Evolutionary conservation across 2,329 filamentous ascomycete genomes (phyloP).

Genomic region (Xylariaceae sp.): DNA sequence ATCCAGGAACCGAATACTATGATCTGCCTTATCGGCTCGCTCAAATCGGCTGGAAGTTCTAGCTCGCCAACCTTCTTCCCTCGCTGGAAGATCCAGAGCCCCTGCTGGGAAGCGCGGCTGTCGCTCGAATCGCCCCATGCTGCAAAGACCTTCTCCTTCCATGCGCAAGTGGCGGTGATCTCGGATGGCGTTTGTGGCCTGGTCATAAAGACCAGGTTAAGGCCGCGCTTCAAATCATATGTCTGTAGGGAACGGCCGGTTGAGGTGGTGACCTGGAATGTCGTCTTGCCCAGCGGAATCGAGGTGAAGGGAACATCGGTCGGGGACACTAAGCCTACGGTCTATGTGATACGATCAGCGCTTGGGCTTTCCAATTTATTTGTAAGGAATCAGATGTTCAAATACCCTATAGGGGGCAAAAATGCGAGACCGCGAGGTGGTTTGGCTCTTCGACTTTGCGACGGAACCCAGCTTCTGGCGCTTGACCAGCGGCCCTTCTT

Average conservation of each 20-base stretch:
- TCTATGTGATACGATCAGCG: constrained; percentile 46
- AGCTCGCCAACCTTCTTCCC: constrained; percentile 79
- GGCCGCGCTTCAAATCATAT: constrained; percentile 83
- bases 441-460: constrained; percentile 33
- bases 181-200: constrained; percentile 78
- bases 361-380: not conserved
- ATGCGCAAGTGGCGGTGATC: constrained; percentile 82
- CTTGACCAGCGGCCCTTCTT: constrained; percentile 63
- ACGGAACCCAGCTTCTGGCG: constrained; percentile 61
- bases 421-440: constrained; percentile 62
- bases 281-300: constrained; percentile 83
- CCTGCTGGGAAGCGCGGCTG: constrained; percentile 50
- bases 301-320: constrained; percentile 86
- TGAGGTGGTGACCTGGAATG: constrained; percentile 95
- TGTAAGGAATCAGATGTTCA: constrained; percentile 3
- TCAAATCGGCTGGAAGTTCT: constrained; percentile 57
- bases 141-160: constrained; percentile 82
- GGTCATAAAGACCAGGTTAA: constrained; percentile 91
- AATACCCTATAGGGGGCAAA: constrained; percentile 88
- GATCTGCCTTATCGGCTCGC: constrained; percentile 70
- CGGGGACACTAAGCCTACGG: constrained; percentile 86
- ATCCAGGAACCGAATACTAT: constrained; percentile 89
- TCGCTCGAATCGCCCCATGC: constrained; percentile 68
- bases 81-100: constrained; percentile 87
- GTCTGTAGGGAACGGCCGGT: constrained; percentile 88